These are phyloP conservation scores for Plasmodium yoelii DNA, from an alignment of 169 alveolate species.

Conservation along the genomic window DNA sequence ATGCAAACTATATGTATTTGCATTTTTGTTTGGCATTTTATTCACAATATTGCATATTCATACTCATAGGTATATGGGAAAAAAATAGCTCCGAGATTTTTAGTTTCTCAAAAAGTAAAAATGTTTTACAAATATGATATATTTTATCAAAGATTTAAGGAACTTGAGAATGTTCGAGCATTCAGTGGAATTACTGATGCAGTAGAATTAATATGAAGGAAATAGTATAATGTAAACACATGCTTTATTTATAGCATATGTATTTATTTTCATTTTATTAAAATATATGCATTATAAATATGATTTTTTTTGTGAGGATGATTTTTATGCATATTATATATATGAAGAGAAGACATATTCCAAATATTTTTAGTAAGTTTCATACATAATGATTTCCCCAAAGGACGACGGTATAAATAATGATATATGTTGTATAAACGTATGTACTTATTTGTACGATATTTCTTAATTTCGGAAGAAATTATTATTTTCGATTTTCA, in stretches of 20 bases:
- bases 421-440: too few relatives aligned
- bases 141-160: constrained; percentile 51
- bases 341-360: too few relatives aligned
- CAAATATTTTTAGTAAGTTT: too few relatives aligned
- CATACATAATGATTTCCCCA: too few relatives aligned
- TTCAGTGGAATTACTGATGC: constrained; percentile 75
- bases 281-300: too few relatives aligned
- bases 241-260: background rate
- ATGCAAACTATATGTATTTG: background rate
- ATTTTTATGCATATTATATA: too few relatives aligned
- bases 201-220: constrained; percentile 38
- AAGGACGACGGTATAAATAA: too few relatives aligned
- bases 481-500: too few relatives aligned
- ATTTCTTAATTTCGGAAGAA: too few relatives aligned
- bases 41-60: background rate
- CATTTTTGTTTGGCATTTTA: constrained; percentile 3
- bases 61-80: constrained; percentile 61
- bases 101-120: constrained; percentile 53
- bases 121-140: constrained; percentile 58
- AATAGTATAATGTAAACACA: background rate
- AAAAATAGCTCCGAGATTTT: constrained; percentile 68
- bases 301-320: too few relatives aligned
- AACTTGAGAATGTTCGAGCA: constrained; percentile 56
- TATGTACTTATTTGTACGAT: too few relatives aligned
- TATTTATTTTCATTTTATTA: background rate